Conservation (phyloP, 148 eudicot species). For the Chenopodium suecicum region DNA sequence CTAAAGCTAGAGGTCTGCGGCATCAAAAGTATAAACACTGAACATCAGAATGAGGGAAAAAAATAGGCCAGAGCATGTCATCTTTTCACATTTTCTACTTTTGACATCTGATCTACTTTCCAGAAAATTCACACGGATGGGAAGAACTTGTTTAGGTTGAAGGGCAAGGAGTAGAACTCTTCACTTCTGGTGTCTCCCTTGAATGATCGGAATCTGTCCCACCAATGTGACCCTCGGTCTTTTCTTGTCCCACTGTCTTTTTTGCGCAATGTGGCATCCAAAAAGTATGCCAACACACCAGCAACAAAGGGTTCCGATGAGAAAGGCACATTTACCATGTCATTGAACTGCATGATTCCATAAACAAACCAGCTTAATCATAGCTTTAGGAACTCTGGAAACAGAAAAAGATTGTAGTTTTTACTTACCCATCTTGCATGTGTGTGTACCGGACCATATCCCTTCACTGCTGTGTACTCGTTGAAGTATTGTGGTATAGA, state of each 20-base stretch:
- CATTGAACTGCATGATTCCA: conserved; percentile 65
- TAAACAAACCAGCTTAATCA: conserved; percentile 1
- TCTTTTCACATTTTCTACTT: not conserved
- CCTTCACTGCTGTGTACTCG: conserved; percentile 51
- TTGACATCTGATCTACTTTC: not conserved
- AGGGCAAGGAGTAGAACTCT: conserved; percentile 83
- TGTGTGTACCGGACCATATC: conserved; percentile 80
- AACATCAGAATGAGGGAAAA: conserved; percentile 15
- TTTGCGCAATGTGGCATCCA: conserved; percentile 54
- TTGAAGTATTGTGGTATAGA: conserved; percentile 91
- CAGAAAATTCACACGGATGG: conserved; percentile 59
- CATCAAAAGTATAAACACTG: conserved; percentile 14
- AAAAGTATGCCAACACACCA: conserved; percentile 60
- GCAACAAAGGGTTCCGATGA: conserved; percentile 90
- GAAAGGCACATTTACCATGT: conserved; percentile 89
- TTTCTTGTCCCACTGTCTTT: conserved; percentile 61
- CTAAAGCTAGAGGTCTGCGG: conserved; percentile 15
- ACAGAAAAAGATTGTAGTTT: not conserved
- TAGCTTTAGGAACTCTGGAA: not conserved
- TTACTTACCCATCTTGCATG: conserved; percentile 77
- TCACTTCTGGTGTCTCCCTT: conserved; percentile 83
- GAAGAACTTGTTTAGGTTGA: conserved; percentile 93
- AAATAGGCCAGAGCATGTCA: not conserved
- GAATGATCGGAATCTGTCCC: conserved; percentile 77
- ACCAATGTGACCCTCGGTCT: conserved; percentile 82